Conservation (phyloP, 805 yeast genomes). For the Candida endomychidarum region DNA sequence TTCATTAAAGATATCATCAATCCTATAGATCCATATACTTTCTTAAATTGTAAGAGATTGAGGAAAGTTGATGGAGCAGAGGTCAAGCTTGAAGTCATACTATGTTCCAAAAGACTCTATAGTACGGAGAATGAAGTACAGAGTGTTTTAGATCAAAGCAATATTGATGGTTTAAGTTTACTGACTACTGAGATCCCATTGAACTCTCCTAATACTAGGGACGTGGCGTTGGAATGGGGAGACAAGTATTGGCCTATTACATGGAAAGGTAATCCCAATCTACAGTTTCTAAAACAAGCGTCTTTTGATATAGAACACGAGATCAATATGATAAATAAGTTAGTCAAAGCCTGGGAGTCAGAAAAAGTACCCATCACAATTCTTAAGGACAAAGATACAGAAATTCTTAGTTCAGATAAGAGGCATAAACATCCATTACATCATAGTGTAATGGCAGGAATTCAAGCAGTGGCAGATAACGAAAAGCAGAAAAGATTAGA, state of each 20-base stretch:
- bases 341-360: conserved; percentile 5
- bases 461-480: conserved; percentile 57
- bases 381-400: conserved; percentile 53
- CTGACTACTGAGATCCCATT: conserved; percentile 48
- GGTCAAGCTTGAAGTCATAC: conserved; percentile 35
- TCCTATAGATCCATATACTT: conserved; percentile 25
- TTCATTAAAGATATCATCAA: conserved; percentile 28
- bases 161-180: conserved; percentile 10
- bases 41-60: conserved; percentile 56
- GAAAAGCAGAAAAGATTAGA: conserved; percentile 45
- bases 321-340: conserved; percentile 20
- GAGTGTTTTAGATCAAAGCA: conserved; percentile 7
- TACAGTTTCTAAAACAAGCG: conserved; percentile 62
- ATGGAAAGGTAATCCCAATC: conserved; percentile 91
- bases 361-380: conserved; percentile 50
- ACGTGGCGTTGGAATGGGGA: conserved; percentile 67
- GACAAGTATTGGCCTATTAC: conserved; percentile 76
- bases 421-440: conserved; percentile 48
- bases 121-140: conserved; percentile 20
- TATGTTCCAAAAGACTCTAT: conserved; percentile 45
- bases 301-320: conserved; percentile 49
- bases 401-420: conserved; percentile 35
- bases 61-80: conserved; percentile 27
- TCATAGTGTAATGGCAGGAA: conserved; percentile 77
- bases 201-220: conserved; percentile 69